Evolutionary conservation across 2,329 filamentous ascomycete genomes (phyloP), one percentile per base, ranked within the genome.

Genomic region (Epichloe sibirici): DNA sequence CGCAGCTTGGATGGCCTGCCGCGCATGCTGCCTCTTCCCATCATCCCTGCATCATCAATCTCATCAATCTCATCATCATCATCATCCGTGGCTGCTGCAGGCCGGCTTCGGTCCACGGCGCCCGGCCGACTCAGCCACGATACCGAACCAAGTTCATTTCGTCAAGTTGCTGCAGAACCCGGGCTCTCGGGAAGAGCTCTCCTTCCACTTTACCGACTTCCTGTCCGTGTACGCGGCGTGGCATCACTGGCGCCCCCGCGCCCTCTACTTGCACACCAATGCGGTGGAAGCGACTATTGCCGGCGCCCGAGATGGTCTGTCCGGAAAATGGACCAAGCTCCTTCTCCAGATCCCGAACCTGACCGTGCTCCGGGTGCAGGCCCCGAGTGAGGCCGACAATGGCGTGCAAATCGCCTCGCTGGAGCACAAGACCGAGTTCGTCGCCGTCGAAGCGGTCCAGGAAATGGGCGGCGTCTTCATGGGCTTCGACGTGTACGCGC

Each of bases 321-420:
- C 48, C 5, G 57, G 57, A 23, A 60, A 58, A 45, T 66, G 62
- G 63, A 57, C 53, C 7, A 45, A 49, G 42, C 56, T 57, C n/a
- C 47, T 65, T 23, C 56, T 65, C 49, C 51, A 51, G 3, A 42
- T 63, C 1, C 61, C 61, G 7, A 45, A 46, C 8, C 21, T 65
- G 2, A 51, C 37, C 2, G 45, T 63, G 42, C 57, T 59, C 17
- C 63, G 81, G 76, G 17, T 56, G 47, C 9, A 47, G 15, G 45
- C 50, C 3, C 59, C 57, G 8, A 51, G 43, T 6, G 28, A 39
- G 4, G 57, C 59, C 0, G 17, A 15, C n/a, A 58, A 61, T 42
- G 58, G 59, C 8, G 31, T 54, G 6, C 35, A 39, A 15, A 57
- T 60, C n/a, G 35, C 15, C 1, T 44, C 47, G 2, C 51, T 58